Conservation (phyloP, 1,139 yeast species). For the Debaryomyces nepalensis region DNA sequence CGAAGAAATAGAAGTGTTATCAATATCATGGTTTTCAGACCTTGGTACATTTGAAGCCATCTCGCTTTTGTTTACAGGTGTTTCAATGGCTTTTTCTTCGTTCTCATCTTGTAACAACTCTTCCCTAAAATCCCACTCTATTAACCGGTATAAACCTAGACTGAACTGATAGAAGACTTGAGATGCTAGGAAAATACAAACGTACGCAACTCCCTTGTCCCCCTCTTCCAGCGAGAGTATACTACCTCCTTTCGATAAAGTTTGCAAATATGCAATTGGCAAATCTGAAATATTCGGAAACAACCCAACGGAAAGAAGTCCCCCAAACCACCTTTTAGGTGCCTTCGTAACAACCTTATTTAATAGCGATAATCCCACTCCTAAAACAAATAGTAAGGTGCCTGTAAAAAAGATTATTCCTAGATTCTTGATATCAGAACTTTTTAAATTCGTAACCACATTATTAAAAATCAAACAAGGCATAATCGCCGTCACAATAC, state of each 20-base stretch:
- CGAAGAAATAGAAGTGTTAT: constrained; percentile 6
- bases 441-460: constrained; percentile 69
- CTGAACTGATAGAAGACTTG: constrained; percentile 76
- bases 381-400: constrained; percentile 45
- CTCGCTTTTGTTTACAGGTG: neutral
- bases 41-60: neutral
- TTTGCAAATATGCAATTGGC: constrained; percentile 88
- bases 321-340: constrained; percentile 83
- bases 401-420: constrained; percentile 73
- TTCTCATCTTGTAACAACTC: constrained; percentile 17
- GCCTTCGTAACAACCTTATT: constrained; percentile 44
- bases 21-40: neutral
- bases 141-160: constrained; percentile 70
- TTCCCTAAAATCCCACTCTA: constrained; percentile 70
- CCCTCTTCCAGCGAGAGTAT: constrained; percentile 62
- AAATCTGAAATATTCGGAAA: constrained; percentile 78
- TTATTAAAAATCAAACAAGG: constrained; percentile 84
- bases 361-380: constrained; percentile 40
- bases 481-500: constrained; percentile 70
- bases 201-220: constrained; percentile 82
- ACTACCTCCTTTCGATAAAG: constrained; percentile 68
- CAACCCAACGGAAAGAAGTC: constrained; percentile 65
- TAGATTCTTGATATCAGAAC: constrained; percentile 71
- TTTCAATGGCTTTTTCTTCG: constrained; percentile 10
- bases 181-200: constrained; percentile 75